phyloP scores from a whole-genome alignment of 148 eudicot genomes.

The Bassia scoparia region DNA sequence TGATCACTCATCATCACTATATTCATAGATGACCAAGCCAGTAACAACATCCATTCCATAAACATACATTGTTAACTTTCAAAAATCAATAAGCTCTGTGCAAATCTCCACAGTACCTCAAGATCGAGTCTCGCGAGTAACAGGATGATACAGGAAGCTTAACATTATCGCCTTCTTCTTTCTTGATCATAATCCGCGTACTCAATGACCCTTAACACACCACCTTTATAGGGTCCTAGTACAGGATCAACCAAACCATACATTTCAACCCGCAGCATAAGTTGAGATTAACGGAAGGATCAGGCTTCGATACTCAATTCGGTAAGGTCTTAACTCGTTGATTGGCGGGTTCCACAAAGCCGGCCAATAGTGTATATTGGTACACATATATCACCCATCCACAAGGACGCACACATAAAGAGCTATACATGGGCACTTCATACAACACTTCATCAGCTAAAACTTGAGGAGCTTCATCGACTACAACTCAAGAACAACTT shows the following conservation, averaged over 20 bases:
- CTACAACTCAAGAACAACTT: conserved; percentile 10
- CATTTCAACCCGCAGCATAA: conserved; percentile 9
- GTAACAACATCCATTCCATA: conserved; percentile 19
- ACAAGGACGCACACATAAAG: conserved; percentile 14
- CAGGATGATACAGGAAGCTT: conserved; percentile 11
- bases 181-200: not conserved
- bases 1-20: conserved; percentile 12
- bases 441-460: conserved; percentile 18
- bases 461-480: conserved; percentile 16
- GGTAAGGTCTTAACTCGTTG: conserved; percentile 17
- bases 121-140: conserved; percentile 12
- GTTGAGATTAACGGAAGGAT: conserved; percentile 10
- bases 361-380: conserved; percentile 5
- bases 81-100: conserved; percentile 7
- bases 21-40: conserved; percentile 15
- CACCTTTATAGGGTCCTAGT: conserved; percentile 18
- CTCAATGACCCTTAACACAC: conserved; percentile 20
- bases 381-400: conserved; percentile 17
- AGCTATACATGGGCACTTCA: conserved; percentile 16
- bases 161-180: not conserved
- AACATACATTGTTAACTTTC: not conserved
- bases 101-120: conserved; percentile 21
- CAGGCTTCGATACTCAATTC: not conserved
- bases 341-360: conserved; percentile 24
- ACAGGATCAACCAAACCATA: conserved; percentile 17